These are phyloP conservation scores for Podila horticola DNA, from an alignment of 192 early-diverging fungal species.

Conservation along the genomic window DNA sequence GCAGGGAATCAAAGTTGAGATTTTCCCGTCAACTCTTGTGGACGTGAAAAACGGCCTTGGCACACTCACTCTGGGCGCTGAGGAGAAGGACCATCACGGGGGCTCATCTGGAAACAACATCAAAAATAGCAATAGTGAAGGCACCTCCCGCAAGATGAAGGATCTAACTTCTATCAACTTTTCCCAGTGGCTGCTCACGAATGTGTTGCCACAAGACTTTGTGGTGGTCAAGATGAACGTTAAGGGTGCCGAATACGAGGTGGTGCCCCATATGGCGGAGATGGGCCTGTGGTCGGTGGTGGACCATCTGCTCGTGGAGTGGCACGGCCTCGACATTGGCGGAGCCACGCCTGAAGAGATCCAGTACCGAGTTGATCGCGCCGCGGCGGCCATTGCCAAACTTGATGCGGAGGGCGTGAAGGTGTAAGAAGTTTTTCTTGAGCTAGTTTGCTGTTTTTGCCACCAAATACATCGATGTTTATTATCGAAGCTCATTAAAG, in stretches of 20 bases:
- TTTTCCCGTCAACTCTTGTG: slow-evolving; percentile 20
- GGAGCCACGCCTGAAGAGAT: slow-evolving; percentile 8
- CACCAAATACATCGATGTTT: too few species aligned
- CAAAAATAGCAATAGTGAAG: not conserved
- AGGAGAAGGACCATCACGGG: too few species aligned
- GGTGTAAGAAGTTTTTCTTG: not conserved
- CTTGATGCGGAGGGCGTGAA: not conserved
- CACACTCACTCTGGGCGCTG: slow-evolving; percentile 4
- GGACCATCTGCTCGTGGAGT: slow-evolving; percentile 21
- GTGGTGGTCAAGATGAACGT: slow-evolving; percentile 34
- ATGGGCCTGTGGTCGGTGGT: slow-evolving; percentile 8
- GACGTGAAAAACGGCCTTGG: slow-evolving; percentile 9
- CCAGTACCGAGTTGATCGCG: not conserved
- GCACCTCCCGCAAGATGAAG: not conserved
- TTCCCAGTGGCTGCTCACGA: slow-evolving; percentile 4
- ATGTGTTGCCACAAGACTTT: slow-evolving; percentile 8
- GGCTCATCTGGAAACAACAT: slow-evolving; percentile 1
- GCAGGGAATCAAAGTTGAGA: slow-evolving; percentile 12
- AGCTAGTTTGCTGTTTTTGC: not conserved
- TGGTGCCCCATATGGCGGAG: slow-evolving; percentile 20
- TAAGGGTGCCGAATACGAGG: slow-evolving; percentile 16
- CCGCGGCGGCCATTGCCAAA: slow-evolving; percentile 9
- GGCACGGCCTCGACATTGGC: slow-evolving; percentile 1
- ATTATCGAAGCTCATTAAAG: not conserved
- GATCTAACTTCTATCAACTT: slow-evolving; percentile 8